Conservation (phyloP, 23 red algal species). For the Gracilaria gracilis region DNA sequence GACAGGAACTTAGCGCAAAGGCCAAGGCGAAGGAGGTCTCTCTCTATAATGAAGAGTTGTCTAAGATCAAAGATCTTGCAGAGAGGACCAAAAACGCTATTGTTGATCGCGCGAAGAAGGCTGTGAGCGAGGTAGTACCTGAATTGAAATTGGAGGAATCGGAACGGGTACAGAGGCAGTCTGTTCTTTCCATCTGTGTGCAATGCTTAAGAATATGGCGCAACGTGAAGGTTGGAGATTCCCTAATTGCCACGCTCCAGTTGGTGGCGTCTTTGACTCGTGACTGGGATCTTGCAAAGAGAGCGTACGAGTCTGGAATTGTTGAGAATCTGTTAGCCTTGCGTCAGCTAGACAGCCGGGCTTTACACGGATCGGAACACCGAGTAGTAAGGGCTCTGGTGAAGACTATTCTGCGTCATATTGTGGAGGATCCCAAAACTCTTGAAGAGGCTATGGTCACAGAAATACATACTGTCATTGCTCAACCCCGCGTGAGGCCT, state of each 20-base stretch:
- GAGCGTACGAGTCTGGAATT: constrained; percentile 15
- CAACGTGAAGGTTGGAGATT: constrained; percentile 47
- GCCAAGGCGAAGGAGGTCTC: background rate
- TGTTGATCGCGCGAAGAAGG: constrained; percentile 3
- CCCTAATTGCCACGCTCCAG: constrained; percentile 58
- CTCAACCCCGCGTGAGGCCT: constrained; percentile 22
- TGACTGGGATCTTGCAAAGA: constrained; percentile 50
- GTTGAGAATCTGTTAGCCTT: constrained; percentile 38
- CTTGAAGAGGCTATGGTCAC: constrained; percentile 70
- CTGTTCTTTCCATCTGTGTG: constrained; percentile 24
- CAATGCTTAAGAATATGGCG: constrained; percentile 24
- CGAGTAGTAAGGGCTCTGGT: constrained; percentile 40
- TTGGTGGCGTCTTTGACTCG: constrained; percentile 38
- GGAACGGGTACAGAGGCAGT: background rate
- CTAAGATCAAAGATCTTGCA: constrained; percentile 2
- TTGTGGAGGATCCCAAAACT: constrained; percentile 70
- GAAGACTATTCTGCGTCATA: constrained; percentile 62
- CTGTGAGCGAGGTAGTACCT: background rate
- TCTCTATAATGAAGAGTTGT: background rate
- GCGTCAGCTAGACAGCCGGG: constrained; percentile 17
- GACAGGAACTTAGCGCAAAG: background rate
- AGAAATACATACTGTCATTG: constrained; percentile 41
- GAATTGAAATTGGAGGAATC: background rate
- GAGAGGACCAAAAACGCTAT: background rate
- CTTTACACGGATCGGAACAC: constrained; percentile 4